Percentiles rank a stretch among this genome's conserved stretches.
Evolutionary conservation across 768 basidiomycete species (phyloP).

Genomic region (Boletus barrowsii): DNA sequence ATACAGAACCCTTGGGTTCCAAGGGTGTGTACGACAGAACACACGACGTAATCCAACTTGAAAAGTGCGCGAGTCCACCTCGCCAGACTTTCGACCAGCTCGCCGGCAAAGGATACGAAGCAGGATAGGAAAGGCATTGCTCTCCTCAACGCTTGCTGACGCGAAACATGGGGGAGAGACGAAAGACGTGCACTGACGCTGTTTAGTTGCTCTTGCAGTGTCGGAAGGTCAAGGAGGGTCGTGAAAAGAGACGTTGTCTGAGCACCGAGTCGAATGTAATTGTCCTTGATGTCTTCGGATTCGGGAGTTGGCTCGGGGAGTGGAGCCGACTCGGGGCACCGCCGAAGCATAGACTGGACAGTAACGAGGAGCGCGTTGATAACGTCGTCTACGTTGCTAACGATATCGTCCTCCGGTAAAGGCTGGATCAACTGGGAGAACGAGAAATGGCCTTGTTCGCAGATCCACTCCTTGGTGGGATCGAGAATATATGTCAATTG

Average conservation of each 20-base stretch:
- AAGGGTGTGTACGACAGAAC: constrained; percentile 68
- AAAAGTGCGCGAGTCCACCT: constrained; percentile 75
- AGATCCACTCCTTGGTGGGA: constrained; percentile 30
- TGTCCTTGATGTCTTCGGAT: constrained; percentile 37
- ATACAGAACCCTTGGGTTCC: constrained; percentile 90
- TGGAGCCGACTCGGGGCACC: constrained; percentile 29
- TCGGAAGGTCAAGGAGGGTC: constrained; percentile 44
- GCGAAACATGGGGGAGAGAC: constrained; percentile 27
- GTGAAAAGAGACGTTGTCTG: constrained; percentile 45
- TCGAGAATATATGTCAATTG: constrained; percentile 26
- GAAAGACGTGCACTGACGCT: constrained; percentile 39
- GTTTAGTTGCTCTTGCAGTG: constrained; percentile 41
- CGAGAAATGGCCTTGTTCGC: constrained; percentile 26
- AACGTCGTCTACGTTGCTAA: constrained; percentile 36
- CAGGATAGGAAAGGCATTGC: constrained; percentile 73
- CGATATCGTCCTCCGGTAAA: background rate
- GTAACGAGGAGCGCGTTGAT: constrained; percentile 64
- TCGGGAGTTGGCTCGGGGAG: constrained; percentile 8
- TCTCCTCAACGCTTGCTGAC: constrained; percentile 39
- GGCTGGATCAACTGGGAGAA: constrained; percentile 7
- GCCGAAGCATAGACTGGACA: constrained; percentile 57
- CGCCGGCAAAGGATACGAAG: constrained; percentile 56
- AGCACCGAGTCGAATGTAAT: constrained; percentile 51
- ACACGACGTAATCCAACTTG: constrained; percentile 80
- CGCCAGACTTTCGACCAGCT: constrained; percentile 54